These are phyloP conservation scores for Coemansia asiatica DNA, from an alignment of 192 early-diverging fungal species.

Conservation along the genomic window DNA sequence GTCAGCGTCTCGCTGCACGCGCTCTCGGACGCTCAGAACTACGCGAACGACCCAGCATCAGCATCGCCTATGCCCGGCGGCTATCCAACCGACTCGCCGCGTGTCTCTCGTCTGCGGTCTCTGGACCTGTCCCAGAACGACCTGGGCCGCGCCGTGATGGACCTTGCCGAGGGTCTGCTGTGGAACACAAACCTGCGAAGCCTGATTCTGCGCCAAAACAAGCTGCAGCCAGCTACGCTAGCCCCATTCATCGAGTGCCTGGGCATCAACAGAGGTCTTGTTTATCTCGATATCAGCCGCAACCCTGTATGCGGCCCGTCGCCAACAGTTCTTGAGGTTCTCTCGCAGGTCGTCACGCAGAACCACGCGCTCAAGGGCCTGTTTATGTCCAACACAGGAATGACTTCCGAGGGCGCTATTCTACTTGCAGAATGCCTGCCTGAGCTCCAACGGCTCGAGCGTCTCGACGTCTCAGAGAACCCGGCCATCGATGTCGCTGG, in stretches of 20 bases:
- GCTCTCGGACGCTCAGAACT: slow-evolving; percentile 46
- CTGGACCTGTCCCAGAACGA: slow-evolving; percentile 55
- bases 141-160: slow-evolving; percentile 46
- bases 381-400: slow-evolving; percentile 61
- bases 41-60: slow-evolving; percentile 10
- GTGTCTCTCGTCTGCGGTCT: slow-evolving; percentile 46
- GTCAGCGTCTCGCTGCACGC: slow-evolving; percentile 52
- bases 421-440: slow-evolving; percentile 80
- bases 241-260: slow-evolving; percentile 54
- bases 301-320: slow-evolving; percentile 57
- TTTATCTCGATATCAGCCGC: slow-evolving; percentile 59
- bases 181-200: slow-evolving; percentile 53
- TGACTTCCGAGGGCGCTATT: slow-evolving; percentile 76
- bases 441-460: slow-evolving; percentile 64
- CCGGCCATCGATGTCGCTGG: slow-evolving; percentile 75
- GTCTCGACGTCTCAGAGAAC: slow-evolving; percentile 78
- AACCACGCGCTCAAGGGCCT: slow-evolving; percentile 67
- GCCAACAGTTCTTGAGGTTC: slow-evolving; percentile 26
- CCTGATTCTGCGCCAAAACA: slow-evolving; percentile 54
- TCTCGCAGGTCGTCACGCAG: slow-evolving; percentile 54
- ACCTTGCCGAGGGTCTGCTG: slow-evolving; percentile 48
- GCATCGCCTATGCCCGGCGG: slow-evolving; percentile 3
- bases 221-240: slow-evolving; percentile 52
- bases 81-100: slow-evolving; percentile 32
- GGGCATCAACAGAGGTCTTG: slow-evolving; percentile 53